A percentile compares a stretch with the other conserved stretches of the same genome.
Evolutionary conservation across 495 filamentous ascomycete species (phyloP).

Genomic region (Aspergillus cavernicola): DNA sequence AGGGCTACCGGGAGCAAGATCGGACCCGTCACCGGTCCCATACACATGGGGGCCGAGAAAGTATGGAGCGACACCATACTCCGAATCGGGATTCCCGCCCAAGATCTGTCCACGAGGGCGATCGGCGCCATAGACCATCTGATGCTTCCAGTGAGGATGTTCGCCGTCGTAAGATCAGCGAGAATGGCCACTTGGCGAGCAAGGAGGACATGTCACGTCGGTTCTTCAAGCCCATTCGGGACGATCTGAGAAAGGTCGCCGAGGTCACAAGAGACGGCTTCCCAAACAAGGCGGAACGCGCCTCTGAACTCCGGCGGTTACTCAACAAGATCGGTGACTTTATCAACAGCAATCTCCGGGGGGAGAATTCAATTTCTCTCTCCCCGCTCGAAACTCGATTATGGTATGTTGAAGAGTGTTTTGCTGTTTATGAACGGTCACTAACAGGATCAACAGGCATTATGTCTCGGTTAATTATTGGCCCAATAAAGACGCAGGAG

Average conservation of each 20-base stretch:
- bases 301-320: constrained; percentile 42
- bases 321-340: constrained; percentile 49
- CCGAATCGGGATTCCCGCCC: constrained; percentile 39
- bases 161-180: constrained; percentile 39
- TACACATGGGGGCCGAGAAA: constrained; percentile 45
- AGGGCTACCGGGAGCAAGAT: constrained; percentile 49
- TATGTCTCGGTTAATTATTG: constrained; percentile 47
- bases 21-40: constrained; percentile 47
- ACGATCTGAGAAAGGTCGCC: constrained; percentile 54
- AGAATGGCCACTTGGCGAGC: constrained; percentile 35
- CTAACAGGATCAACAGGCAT: constrained; percentile 32
- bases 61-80: constrained; percentile 43
- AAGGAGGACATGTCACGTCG: constrained; percentile 53
- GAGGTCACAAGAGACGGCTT: constrained; percentile 62
- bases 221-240: constrained; percentile 57
- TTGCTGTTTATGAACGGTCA: background rate
- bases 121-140: constrained; percentile 36
- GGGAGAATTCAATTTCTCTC: constrained; percentile 26
- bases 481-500: constrained; percentile 48
- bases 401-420: constrained; percentile 35
- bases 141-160: constrained; percentile 40
- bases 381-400: constrained; percentile 41
- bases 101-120: constrained; percentile 30
- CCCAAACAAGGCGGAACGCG: constrained; percentile 55
- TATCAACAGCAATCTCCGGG: constrained; percentile 35